Evolutionary conservation across 768 basidiomycete species (phyloP).

Genomic region (Asterophora parasitica): DNA sequence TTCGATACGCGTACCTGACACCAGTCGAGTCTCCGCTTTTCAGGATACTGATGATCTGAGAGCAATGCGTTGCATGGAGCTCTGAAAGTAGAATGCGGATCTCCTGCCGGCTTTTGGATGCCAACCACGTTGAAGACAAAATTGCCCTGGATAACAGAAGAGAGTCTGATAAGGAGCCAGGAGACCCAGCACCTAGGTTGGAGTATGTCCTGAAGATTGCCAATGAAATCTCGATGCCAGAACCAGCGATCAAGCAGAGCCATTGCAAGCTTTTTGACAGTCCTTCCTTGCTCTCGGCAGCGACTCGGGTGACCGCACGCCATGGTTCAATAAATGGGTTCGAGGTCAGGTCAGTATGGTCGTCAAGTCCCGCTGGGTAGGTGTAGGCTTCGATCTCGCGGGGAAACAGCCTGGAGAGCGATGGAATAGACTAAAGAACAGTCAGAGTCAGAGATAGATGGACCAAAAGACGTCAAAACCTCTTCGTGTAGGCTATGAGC

Average conservation of each 20-base stretch:
- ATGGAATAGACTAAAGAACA: slow-evolving; percentile 39
- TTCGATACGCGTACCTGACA: slow-evolving; percentile 30
- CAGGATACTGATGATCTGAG: slow-evolving; percentile 34
- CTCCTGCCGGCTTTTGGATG: slow-evolving; percentile 53
- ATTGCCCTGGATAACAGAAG: slow-evolving; percentile 49
- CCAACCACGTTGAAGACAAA: slow-evolving; percentile 57
- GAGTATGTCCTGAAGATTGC: slow-evolving; percentile 45
- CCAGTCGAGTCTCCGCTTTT: slow-evolving; percentile 22
- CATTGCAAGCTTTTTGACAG: slow-evolving; percentile 49
- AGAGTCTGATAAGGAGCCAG: slow-evolving; percentile 39
- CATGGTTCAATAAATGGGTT: slow-evolving; percentile 46
- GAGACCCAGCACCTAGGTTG: slow-evolving; percentile 31
- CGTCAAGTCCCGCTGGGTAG: slow-evolving; percentile 29
- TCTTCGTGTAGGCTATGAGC: slow-evolving; percentile 28
- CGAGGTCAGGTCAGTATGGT: slow-evolving; percentile 24
- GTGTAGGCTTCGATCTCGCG: slow-evolving; percentile 43
- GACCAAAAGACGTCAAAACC: slow-evolving; percentile 26
- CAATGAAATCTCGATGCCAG: slow-evolving; percentile 61
- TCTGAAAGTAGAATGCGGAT: slow-evolving; percentile 46
- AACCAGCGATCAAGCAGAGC: slow-evolving; percentile 56
- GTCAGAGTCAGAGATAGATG: neutral
- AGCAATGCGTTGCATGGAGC: slow-evolving; percentile 41
- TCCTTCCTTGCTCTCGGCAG: slow-evolving; percentile 36
- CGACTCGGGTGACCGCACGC: slow-evolving; percentile 41
- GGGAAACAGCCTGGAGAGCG: slow-evolving; percentile 54